These are phyloP conservation scores for Friedmanniomyces simplex DNA, from an alignment of 495 filamentous ascomycete genomes.

Conservation along the genomic window DNA sequence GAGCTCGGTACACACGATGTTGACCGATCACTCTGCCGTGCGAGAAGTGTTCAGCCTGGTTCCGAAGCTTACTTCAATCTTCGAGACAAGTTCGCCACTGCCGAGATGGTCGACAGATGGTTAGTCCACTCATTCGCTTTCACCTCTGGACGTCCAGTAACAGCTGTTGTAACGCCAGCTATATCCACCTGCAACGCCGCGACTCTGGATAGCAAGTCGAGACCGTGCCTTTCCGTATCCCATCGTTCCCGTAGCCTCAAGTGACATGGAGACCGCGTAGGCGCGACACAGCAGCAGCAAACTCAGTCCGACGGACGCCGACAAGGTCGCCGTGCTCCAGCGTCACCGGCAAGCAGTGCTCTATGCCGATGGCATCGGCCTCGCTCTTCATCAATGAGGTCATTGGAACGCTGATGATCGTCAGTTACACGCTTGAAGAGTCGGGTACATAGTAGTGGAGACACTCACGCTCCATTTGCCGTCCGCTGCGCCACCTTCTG, in stretches of 20 bases:
- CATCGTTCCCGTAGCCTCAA: neutral
- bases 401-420: neutral
- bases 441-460: neutral
- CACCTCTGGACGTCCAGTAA: too few relatives aligned
- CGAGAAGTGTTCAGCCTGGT: too few relatives aligned
- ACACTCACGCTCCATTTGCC: neutral
- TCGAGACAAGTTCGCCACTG: too few relatives aligned
- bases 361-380: neutral
- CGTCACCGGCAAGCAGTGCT: conserved; percentile 2
- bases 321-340: conserved; percentile 13
- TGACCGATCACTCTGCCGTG: too few relatives aligned
- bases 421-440: neutral
- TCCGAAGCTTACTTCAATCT: too few relatives aligned
- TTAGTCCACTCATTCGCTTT: too few relatives aligned
- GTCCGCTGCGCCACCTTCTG: neutral
- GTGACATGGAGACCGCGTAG: conserved; percentile 6
- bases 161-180: too few relatives aligned
- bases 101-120: too few relatives aligned
- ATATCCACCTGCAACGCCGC: too few relatives aligned
- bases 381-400: neutral
- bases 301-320: conserved; percentile 11
- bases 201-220: too few relatives aligned
- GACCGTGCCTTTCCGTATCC: too few relatives aligned
- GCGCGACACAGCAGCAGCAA: conserved; percentile 16
- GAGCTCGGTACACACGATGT: too few relatives aligned